Percentiles rank a stretch among this genome's conserved stretches.
phyloP scores from a whole-genome alignment of 345 rosid species.

The Aquilaria malaccensis region DNA sequence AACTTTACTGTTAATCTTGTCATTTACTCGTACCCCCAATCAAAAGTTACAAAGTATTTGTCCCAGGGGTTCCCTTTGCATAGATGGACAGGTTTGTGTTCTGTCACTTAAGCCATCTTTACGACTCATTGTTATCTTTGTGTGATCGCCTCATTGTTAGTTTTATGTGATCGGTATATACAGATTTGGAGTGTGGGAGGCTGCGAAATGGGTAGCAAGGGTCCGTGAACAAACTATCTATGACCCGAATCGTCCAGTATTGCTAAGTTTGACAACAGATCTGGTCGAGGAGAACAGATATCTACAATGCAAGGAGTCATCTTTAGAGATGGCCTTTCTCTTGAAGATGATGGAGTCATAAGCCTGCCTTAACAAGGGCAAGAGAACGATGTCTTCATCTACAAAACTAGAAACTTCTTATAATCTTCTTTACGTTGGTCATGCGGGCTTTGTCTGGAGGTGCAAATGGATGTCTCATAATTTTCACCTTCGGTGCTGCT shows the following conservation, averaged over 20 bases:
- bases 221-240: constrained; percentile 66
- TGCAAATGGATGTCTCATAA: too few relatives aligned
- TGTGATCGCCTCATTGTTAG: neutral
- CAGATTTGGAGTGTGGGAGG: constrained; percentile 98
- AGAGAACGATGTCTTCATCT: too few relatives aligned
- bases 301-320: constrained; percentile 66
- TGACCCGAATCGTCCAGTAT: constrained; percentile 56
- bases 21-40: too few relatives aligned
- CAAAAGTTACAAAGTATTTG: too few relatives aligned
- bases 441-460: too few relatives aligned
- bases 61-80: too few relatives aligned
- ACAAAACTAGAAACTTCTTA: too few relatives aligned
- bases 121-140: too few relatives aligned
- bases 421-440: too few relatives aligned
- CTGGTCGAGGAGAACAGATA: constrained; percentile 87
- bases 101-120: neutral
- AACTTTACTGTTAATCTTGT: too few relatives aligned
- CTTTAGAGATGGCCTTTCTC: constrained; percentile 72
- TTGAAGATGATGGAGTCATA: constrained; percentile 59
- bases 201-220: constrained; percentile 84
- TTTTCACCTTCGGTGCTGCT: too few relatives aligned
- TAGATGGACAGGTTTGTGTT: neutral
- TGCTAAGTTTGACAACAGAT: constrained; percentile 68
- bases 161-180: neutral
- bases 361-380: neutral